Evolutionary conservation across 257 asterid genomes (phyloP).

Genomic region (Solanum dulcamara): DNA sequence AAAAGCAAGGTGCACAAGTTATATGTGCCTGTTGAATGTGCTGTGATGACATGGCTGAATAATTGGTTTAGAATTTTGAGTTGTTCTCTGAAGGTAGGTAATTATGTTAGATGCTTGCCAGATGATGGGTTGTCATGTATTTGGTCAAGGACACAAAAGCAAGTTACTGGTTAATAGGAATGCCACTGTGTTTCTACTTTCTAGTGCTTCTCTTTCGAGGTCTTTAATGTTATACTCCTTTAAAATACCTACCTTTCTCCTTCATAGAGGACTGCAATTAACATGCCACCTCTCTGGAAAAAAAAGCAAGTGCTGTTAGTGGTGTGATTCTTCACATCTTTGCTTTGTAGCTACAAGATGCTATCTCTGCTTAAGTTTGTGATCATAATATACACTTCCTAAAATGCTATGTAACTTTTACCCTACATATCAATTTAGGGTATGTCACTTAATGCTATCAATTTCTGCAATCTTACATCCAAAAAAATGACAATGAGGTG

Average conservation of each 20-base stretch:
- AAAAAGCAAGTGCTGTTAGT: neutral
- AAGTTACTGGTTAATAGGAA: no score
- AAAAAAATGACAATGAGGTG: neutral
- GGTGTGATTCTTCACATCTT: neutral
- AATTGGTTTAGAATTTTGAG: no score
- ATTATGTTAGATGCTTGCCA: no score
- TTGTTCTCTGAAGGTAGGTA: no score
- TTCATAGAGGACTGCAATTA: neutral
- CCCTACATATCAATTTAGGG: neutral
- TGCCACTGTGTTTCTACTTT: no score
- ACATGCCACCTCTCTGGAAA: neutral
- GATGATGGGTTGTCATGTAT: no score
- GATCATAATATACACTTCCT: neutral
- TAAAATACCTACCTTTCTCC: neutral
- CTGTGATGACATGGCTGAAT: no score
- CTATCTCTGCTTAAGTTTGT: neutral
- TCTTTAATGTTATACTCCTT: neutral
- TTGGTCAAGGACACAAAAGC: no score
- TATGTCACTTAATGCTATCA: neutral
- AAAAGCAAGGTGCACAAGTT: no score
- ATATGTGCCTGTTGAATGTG: no score
- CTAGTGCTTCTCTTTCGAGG: no score
- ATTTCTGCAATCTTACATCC: neutral
- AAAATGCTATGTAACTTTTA: neutral
- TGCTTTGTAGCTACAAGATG: neutral